Base-by-base conservation (phyloP, 352 stramenopile genomes). In the Phytophthora foliorum region DNA sequence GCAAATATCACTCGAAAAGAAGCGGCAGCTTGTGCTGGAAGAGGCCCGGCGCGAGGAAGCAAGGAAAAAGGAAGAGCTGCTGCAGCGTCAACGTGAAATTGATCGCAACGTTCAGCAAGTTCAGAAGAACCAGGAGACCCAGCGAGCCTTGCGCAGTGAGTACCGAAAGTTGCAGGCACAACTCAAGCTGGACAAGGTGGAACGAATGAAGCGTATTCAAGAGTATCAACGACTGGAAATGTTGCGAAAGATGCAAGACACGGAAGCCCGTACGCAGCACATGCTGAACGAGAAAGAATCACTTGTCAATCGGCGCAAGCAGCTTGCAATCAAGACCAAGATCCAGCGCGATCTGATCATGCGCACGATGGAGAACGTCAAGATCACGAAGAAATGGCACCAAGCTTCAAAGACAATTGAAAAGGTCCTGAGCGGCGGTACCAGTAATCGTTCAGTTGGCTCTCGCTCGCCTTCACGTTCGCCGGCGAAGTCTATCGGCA, bases 221-320 rank as follows among this genome's bases (percentile, higher is more conserved):
- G 92, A 98, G 66, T 97, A 97, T 76, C 92, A 95, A 59, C 80
- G 91, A 10, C 75, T 97, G n/a, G 90, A 98, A 63, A 97, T 89
- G 38, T 42, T 97, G 45, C 85, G 89, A 8, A 94, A 96, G 67
- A 78, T 98, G 29, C 79, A 94, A 53, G 90, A 97, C 57, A 91
- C 77, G 0, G 89, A 98, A 56, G 71, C 84, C 21, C 80, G 90
- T 17, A 97, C 90, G 2, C 80, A 95, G 48, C 76, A 65, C 16
- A 95, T 98, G 87, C 79, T 94, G 0, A 81, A 84, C 50, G 81
- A 95, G 50, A 95, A 94, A 55, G 82, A 97, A 51, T 78, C 89
- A 7, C 74, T 97, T 6, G 78, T 97, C 21, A 77, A 80, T 42
- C 81, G 91, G 27, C 88, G 92, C 6, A 93, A 96, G 51, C 75